A percentile compares a stretch with the other conserved stretches of the same genome.
phyloP scores from a whole-genome alignment of 768 basidiomycete genomes.

The Xanthoconium purpureum region DNA sequence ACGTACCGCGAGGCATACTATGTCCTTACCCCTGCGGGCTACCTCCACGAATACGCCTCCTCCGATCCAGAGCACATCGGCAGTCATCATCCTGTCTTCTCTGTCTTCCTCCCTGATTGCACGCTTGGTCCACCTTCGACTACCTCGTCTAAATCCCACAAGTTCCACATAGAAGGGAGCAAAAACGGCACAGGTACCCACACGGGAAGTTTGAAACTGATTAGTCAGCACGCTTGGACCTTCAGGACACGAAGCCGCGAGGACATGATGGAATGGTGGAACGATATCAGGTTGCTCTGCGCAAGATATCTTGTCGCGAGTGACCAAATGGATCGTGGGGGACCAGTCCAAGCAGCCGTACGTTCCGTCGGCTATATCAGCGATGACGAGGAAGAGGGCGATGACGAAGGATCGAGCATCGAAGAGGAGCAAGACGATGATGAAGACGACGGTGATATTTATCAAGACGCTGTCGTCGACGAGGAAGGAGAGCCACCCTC shows the following conservation, averaged over 20 bases:
- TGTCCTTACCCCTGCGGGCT: conserved; percentile 93
- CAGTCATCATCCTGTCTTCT: conserved; percentile 67
- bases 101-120: conserved; percentile 90
- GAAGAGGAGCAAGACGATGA: conserved; percentile 43
- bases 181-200: conserved; percentile 73
- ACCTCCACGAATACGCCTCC: conserved; percentile 86
- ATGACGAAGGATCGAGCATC: conserved; percentile 60
- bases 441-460: conserved; percentile 45
- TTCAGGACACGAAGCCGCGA: conserved; percentile 88
- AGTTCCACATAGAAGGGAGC: conserved; percentile 95
- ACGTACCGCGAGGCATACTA: conserved; percentile 83
- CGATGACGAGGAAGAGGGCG: conserved; percentile 62
- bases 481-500: conserved; percentile 57
- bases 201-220: conserved; percentile 50
- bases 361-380: conserved; percentile 83
- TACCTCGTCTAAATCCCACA: conserved; percentile 69
- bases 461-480: conserved; percentile 35
- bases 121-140: conserved; percentile 90
- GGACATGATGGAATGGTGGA: conserved; percentile 99
- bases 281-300: conserved; percentile 91
- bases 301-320: conserved; percentile 91
- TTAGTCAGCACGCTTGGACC: conserved; percentile 70
- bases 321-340: conserved; percentile 88
- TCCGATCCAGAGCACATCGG: conserved; percentile 61
- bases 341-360: conserved; percentile 91